Evolutionary conservation across 1,139 yeast genomes (phyloP).

Genomic region (Saccharomyces hybrid): DNA sequence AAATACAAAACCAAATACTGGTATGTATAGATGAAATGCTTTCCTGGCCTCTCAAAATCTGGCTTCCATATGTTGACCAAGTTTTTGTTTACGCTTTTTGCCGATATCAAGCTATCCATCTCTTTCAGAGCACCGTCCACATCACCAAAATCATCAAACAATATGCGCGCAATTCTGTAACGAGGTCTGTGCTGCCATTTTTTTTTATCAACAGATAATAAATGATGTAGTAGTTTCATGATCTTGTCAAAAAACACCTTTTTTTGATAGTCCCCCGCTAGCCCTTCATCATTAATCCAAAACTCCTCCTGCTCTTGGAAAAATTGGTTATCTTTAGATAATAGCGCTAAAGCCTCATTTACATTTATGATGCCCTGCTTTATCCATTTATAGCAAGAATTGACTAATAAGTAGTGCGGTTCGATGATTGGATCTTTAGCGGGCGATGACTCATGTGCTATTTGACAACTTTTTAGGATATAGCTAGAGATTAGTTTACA

Average conservation of each 20-base stretch:
- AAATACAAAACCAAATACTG: constrained; percentile 62
- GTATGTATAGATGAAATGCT: constrained; percentile 72
- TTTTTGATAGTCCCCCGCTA: constrained; percentile 9
- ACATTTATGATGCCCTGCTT: constrained; percentile 33
- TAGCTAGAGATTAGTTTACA: constrained; percentile 35
- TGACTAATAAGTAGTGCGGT: constrained; percentile 62
- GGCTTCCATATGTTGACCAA: constrained; percentile 90
- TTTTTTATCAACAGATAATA: constrained; percentile 60
- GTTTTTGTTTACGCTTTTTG: constrained; percentile 63
- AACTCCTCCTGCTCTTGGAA: constrained; percentile 19
- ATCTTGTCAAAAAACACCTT: constrained; percentile 29
- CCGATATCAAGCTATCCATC: constrained; percentile 53
- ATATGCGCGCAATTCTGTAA: constrained; percentile 61
- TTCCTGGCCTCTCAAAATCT: constrained; percentile 84
- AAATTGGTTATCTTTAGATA: constrained; percentile 36
- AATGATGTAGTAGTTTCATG: constrained; percentile 33
- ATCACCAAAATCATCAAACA: constrained; percentile 48
- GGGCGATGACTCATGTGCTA: constrained; percentile 38
- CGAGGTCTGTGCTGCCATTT: constrained; percentile 90
- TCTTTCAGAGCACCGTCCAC: constrained; percentile 51
- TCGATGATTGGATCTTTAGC: constrained; percentile 56
- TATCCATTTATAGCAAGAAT: constrained; percentile 53
- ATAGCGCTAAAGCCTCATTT: constrained; percentile 34
- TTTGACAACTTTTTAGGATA: constrained; percentile 36
- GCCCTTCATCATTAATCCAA: constrained; percentile 13